Evolutionary conservation across 148 eudicot genomes (phyloP), one percentile per base, ranked within the genome.

Genomic region (Rhododendron ovatum): DNA sequence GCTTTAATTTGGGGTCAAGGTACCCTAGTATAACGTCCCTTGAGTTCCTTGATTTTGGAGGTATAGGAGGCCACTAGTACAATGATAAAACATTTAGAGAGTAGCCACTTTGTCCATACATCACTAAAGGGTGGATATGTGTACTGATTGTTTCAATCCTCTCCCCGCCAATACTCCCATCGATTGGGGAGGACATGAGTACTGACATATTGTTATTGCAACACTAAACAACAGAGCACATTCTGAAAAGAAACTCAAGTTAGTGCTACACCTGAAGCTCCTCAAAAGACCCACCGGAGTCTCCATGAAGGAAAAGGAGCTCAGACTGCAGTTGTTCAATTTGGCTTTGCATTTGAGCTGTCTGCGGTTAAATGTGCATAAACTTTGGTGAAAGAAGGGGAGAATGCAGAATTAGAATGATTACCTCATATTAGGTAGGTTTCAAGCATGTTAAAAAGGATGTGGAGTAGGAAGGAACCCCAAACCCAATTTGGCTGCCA

Each of bases 311-410:
- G 84, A 85, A 94, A 78, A 93, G 89, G 82, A 95, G 91, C 91
- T 97, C 98, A 59, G 98, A 82, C 86, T 97, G 99, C 86, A 97
- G 88, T 81, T 94, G 96, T 90, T 97, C 99, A 86, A 97, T 94
- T 88, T 97, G 96, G 85, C 92, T 91, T 65, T 95, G 92, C 95
- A 95, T 85, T 84, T 95, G 95, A 78, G 96, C 98, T 87, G 98
- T 89, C 89, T 37, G 3, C 2, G 39, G 39, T 37, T 37, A 37
- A 37, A 37, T 37, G 2, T 37, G 39, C 39, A 37, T 3, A 37
- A 37, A 37, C 39, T 37, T 37, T 37, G 39, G 39, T 37, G 39
- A 3, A 37, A 37, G 3, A 37, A 37, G 39, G 39, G 39, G 3
- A 37, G 39, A 37, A 30, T 30, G 30, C 30, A 30, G 30, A 30